Evolutionary conservation across 2,329 filamentous ascomycete genomes (phyloP).

Genomic region (Aspergillus sp.): DNA sequence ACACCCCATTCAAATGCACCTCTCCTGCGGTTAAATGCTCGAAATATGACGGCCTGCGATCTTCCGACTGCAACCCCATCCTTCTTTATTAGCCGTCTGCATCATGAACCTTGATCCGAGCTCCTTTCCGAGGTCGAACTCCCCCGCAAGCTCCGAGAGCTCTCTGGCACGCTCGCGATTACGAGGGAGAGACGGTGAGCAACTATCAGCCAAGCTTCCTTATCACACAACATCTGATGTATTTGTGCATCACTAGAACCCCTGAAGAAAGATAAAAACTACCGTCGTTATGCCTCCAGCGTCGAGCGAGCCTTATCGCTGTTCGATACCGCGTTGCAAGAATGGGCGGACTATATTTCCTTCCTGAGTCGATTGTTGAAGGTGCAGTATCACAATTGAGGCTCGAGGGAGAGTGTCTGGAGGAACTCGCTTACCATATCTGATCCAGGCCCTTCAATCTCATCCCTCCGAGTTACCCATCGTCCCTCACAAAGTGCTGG

Average conservation of each 20-base stretch:
- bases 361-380: slow-evolving; percentile 89
- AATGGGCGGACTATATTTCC: slow-evolving; percentile 99
- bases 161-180: slow-evolving; percentile 74
- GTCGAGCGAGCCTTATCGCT: slow-evolving; percentile 84
- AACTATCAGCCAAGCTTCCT: not conserved
- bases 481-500: slow-evolving; percentile 76
- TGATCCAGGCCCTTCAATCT: slow-evolving; percentile 73
- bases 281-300: slow-evolving; percentile 83
- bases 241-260: slow-evolving; percentile 23
- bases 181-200: slow-evolving; percentile 72
- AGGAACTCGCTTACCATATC: not conserved
- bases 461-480: slow-evolving; percentile 68
- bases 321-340: slow-evolving; percentile 90
- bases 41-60: slow-evolving; percentile 35
- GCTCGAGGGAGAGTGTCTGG: not conserved
- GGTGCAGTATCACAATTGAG: slow-evolving; percentile 45
- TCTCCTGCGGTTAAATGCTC: slow-evolving; percentile 19
- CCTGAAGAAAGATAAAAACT: slow-evolving; percentile 60
- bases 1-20: slow-evolving; percentile 2
- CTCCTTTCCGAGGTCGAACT: slow-evolving; percentile 48
- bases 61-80: slow-evolving; percentile 16
- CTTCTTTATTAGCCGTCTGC: slow-evolving; percentile 27
- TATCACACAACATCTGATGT: not conserved
- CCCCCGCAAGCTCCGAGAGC: slow-evolving; percentile 83
- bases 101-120: slow-evolving; percentile 44